Base-by-base conservation (phyloP, 768 basidiomycete genomes). In the Amanita inopinata region DNA sequence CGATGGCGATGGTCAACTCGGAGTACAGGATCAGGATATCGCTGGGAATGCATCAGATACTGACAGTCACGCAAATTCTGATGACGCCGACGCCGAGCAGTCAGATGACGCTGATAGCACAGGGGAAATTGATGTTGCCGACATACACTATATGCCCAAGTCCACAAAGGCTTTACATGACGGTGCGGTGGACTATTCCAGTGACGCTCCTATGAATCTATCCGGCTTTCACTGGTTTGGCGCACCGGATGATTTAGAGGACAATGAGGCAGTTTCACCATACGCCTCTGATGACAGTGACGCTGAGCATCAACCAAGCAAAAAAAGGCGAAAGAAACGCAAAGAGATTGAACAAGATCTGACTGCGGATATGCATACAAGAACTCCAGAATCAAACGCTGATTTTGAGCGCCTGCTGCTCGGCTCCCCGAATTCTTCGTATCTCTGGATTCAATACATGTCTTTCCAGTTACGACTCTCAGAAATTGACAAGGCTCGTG, bases 391-490 rank as follows among this genome's bases (percentile, higher is more conserved):
- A 57, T 96, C 96, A 1, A 88, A 83, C 47, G 77, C 84, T 23
- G 94, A 99, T 59, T 99, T 97, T 53, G 96, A 99, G 61, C 78
- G 96, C 9, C 64, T 88, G 25, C 73, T 99, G 34, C 71, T 98
- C 28, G 88, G 89, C 20, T 92, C 94, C 0, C 94, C 96, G 1
- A 91, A 96, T 57, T 98, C 93, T 5, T 98, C 96, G 0, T 96
- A 85, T 63, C 73, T 98, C 24, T 99, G 96, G 96, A 82, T 99
- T 46, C 93, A 97, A 60, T 99, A 92, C 61, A 98, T 99, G 91
- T 94, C 96, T 6, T 94, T 97, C 76, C 90, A 93, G 54, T 69
- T 98, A 8, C 91, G 91, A 51, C 74, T 99, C n/a, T 89, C 93
- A 22, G 94, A 99, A 62, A 68, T 96, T 43, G 93, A 92, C 53